phyloP scores from a whole-genome alignment of 116 monocot genomes.

The Posidonia oceanica region DNA sequence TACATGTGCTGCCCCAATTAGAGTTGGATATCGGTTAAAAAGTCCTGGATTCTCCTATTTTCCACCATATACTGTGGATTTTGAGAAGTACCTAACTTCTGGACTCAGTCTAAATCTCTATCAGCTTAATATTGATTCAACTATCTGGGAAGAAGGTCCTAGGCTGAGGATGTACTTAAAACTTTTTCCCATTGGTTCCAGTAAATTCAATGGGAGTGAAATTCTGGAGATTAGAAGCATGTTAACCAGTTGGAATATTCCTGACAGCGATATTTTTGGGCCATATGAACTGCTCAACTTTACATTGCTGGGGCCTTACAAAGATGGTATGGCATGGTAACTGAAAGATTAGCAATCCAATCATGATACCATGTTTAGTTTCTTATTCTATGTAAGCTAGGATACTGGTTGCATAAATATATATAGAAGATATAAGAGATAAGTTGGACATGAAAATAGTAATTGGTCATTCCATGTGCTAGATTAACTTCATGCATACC shows the following conservation, averaged over 20 bases:
- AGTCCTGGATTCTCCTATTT: slow-evolving; percentile 88
- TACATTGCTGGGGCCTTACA: slow-evolving; percentile 40
- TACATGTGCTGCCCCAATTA: slow-evolving; percentile 57
- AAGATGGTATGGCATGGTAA: slow-evolving; percentile 38
- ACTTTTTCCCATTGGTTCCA: slow-evolving; percentile 44
- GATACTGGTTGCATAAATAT: no score
- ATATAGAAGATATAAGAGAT: no score
- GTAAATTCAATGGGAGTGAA: slow-evolving; percentile 53
- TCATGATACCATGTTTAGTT: neutral
- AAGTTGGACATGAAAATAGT: no score
- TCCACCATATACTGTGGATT: slow-evolving; percentile 36
- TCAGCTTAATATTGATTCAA: slow-evolving; percentile 47
- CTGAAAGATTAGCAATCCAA: neutral
- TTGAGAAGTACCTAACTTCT: slow-evolving; percentile 42
- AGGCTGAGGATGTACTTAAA: slow-evolving; percentile 69
- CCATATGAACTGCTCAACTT: slow-evolving; percentile 86
- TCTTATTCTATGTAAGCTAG: neutral
- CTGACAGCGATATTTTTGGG: slow-evolving; percentile 62
- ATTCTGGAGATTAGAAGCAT: slow-evolving; percentile 33
- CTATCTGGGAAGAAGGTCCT: slow-evolving; percentile 75
- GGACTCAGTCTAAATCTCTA: slow-evolving; percentile 34
- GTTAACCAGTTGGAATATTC: slow-evolving; percentile 62
- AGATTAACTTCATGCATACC: neutral
- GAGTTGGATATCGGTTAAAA: slow-evolving; percentile 87
- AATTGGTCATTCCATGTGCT: no score